phyloP scores from a whole-genome alignment of 2,329 filamentous ascomycete species.

The Lecanosticta acicola region DNA sequence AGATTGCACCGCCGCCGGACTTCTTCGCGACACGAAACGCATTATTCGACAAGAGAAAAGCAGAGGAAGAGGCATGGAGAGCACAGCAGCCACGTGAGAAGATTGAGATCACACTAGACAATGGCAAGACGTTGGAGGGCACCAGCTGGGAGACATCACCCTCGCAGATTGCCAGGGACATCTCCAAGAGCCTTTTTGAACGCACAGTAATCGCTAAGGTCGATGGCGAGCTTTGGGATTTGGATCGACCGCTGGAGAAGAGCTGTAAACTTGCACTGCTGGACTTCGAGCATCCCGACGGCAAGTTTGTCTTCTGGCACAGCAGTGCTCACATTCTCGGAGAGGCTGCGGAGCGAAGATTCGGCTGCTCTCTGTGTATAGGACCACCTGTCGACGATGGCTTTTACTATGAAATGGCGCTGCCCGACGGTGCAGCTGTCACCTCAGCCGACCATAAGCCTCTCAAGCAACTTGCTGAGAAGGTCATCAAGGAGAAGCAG shows the following conservation, averaged over 20 bases:
- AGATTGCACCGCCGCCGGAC: slow-evolving; percentile 55
- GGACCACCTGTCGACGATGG: slow-evolving; percentile 86
- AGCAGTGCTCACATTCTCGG: slow-evolving; percentile 93
- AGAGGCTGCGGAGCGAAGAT: slow-evolving; percentile 84
- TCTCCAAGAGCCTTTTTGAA: slow-evolving; percentile 79
- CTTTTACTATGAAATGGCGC: slow-evolving; percentile 97
- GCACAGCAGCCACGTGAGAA: slow-evolving; percentile 64
- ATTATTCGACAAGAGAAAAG: slow-evolving; percentile 84
- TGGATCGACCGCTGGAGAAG: slow-evolving; percentile 82
- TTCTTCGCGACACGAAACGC: slow-evolving; percentile 80
- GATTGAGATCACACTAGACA: slow-evolving; percentile 67
- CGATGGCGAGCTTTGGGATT: slow-evolving; percentile 84
- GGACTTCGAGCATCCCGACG: slow-evolving; percentile 69
- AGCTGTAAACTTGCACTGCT: slow-evolving; percentile 80
- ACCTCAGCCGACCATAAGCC: slow-evolving; percentile 75
- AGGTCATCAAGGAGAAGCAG: slow-evolving; percentile 94
- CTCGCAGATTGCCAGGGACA: slow-evolving; percentile 67
- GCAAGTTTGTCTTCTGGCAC: slow-evolving; percentile 97
- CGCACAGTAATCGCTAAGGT: slow-evolving; percentile 81
- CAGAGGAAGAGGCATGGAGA: slow-evolving; percentile 72
- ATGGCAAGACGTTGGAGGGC: slow-evolving; percentile 65
- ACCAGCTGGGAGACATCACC: slow-evolving; percentile 92
- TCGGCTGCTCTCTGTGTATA: slow-evolving; percentile 87
- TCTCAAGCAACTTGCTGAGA: slow-evolving; percentile 71
- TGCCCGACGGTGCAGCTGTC: slow-evolving; percentile 65